A percentile compares a stretch with the other conserved stretches of the same genome.
Evolutionary conservation across 164 flowering plant species (phyloP).

Genomic region (Vitis labrusca): DNA sequence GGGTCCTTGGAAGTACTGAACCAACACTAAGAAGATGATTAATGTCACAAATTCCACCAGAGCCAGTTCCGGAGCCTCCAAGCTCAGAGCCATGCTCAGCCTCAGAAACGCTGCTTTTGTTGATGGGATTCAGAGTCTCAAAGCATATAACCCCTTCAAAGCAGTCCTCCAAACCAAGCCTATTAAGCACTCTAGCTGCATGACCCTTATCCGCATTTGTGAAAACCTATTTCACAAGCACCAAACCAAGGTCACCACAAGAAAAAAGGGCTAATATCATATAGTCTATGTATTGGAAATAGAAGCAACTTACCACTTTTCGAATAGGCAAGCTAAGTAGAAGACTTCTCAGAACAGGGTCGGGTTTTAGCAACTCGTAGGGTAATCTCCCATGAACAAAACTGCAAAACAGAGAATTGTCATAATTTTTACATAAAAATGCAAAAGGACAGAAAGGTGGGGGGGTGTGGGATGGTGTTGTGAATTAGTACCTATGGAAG

Average conservation of each 20-base stretch:
- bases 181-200: constrained; percentile 55
- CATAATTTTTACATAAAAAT: neutral
- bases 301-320: constrained; percentile 64
- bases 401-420: constrained; percentile 30
- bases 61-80: constrained; percentile 4
- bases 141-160: constrained; percentile 83
- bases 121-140: constrained; percentile 66
- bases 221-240: constrained; percentile 50
- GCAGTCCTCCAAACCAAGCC: constrained; percentile 86
- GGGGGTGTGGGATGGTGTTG: neutral
- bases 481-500: constrained; percentile 63
- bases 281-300: neutral
- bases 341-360: constrained; percentile 60
- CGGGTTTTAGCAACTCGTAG: constrained; percentile 71
- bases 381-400: constrained; percentile 92
- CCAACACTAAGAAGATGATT: constrained; percentile 26
- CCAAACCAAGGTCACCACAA: constrained; percentile 10
- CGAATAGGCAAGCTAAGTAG: constrained; percentile 71
- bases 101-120: constrained; percentile 14
- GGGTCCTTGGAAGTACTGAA: constrained; percentile 51
- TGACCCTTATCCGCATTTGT: constrained; percentile 81
- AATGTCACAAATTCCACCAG: constrained; percentile 31
- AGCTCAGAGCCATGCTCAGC: constrained; percentile 16
- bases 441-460: neutral
- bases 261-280: too few species aligned